Conservation (phyloP, 441 rosid genomes). For the Syzygium syzygioides region DNA sequence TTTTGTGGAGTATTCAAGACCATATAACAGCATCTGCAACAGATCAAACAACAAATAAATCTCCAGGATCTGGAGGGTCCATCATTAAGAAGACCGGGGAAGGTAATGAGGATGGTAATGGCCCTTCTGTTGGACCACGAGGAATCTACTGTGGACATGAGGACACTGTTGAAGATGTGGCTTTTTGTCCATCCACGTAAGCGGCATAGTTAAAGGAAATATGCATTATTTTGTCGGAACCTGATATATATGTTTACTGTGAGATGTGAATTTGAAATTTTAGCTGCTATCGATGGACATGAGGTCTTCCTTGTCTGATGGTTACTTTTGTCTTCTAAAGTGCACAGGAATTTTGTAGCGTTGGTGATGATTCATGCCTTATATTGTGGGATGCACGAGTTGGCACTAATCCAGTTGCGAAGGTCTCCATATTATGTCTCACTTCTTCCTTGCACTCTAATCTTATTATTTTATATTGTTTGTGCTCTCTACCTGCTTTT, state of each 20-base stretch:
- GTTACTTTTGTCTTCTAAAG: constrained; percentile 36
- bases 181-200: constrained; percentile 95
- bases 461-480: background rate
- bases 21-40: constrained; percentile 65
- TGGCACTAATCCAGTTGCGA: constrained; percentile 67
- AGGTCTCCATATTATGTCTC: constrained; percentile 34
- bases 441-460: background rate
- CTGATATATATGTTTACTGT: background rate
- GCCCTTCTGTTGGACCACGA: constrained; percentile 85
- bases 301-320: constrained; percentile 16
- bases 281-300: background rate
- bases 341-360: constrained; percentile 96
- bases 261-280: background rate
- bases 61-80: constrained; percentile 65
- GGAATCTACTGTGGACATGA: constrained; percentile 87
- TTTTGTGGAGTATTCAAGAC: constrained; percentile 98
- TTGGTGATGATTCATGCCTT: constrained; percentile 99
- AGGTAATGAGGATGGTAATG: constrained; percentile 51
- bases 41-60: constrained; percentile 43
- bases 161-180: constrained; percentile 97
- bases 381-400: constrained; percentile 97
- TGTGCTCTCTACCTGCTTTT: background rate
- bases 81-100: constrained; percentile 60
- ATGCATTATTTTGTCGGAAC: background rate
- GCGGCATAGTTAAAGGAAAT: constrained; percentile 4